Base-by-base conservation (phyloP, 306 rosid species). In the Ormosia emarginata region DNA sequence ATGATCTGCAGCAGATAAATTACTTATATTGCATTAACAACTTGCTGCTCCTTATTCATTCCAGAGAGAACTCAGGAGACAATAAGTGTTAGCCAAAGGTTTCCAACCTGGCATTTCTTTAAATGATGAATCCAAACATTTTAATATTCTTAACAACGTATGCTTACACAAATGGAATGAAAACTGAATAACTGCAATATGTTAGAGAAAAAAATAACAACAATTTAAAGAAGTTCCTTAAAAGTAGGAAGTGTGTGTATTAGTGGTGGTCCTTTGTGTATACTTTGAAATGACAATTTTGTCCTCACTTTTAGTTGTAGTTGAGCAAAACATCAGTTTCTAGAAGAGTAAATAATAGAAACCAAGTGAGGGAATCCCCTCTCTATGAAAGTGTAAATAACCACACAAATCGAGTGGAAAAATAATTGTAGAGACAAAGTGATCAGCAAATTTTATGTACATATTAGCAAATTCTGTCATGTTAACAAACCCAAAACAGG, bases 1-100 rank as follows among this genome's bases (percentile, higher is more conserved):
- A 75, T 85, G 50, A 92, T 97, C 99, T 96, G 94, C 58, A 88
- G 84, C 78, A 79, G 29, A 78, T 79, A 46, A 64, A 61, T 13
- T 43, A 52, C 44, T 81, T 74, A 29, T 72, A 36, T 70, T 64
- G n/a, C 49, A 73, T 68, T 37, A 55, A 67, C 15, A 76, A 79
- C 70, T 75, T 36, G 49, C 55, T 56, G 80, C 74, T 64, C 24
- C 63, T 24, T 17, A 62, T 32, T 34, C 43, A 33, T 34, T 17
- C 18, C 11, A 33, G 12, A 33, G 4, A 17, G 43, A 33, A 62
- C 67, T 12, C 40, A 11, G 10, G 33, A 32, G 43, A 33, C 43
- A 62, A 2, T 34, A 11, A n/a, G 17, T 24, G 24, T 24, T 24
- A 24, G 24, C 24, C 24, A 0, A 24, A 24, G 24, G 24, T 24